Base-by-base conservation (phyloP, 495 filamentous ascomycete genomes). In the Acidomyces sp. region DNA sequence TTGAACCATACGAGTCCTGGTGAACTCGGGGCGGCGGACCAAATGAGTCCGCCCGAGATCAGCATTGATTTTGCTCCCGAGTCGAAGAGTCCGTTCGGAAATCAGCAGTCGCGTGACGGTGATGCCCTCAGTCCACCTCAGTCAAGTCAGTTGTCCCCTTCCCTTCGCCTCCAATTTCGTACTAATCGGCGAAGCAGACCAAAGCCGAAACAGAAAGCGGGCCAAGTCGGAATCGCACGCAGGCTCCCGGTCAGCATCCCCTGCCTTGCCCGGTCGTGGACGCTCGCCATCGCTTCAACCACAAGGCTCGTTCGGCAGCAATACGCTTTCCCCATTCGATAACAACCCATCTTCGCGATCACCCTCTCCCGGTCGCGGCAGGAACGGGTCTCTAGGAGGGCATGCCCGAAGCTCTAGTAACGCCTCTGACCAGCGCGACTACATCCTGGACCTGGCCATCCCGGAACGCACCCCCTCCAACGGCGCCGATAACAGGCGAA, bases 361-460 rank as follows among this genome's bases (percentile, higher is more conserved):
- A 23, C 78, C 75, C 2, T 69, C 70, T 4, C 63, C 71, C 33
- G 55, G 72, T 62, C 46, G 46, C 11, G 35, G 41, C 15, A 37
- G 47, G n/a, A 41, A 45, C 17, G 42, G 36, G 1, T 50, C 47
- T 6, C 15, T 44, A 1, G 37, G 31, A 15, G 12, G 9, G 15
- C 42, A 43, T 34, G 56, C 54, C 37, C 77, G 86, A 39, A 80
- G 85, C n/a, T 77, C 85, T 34, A 92, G 88, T 11, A 92, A 84
- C 22, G 88, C 86, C 0, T 85, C 10, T 78, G 93, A 80, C 17
- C 84, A 83, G 40, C 84, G 93, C 27, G 87, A 93, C 43, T 92
- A 93, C 58, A 90, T 93, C 39, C 73, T 97, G 18, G 83, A 85
- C 32, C 71, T 97, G 16, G 90, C 85, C 11, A 83, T 93, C 53